Base-by-base conservation (phyloP, 2,329 filamentous ascomycete genomes). In the Triangularia verruculosa region DNA sequence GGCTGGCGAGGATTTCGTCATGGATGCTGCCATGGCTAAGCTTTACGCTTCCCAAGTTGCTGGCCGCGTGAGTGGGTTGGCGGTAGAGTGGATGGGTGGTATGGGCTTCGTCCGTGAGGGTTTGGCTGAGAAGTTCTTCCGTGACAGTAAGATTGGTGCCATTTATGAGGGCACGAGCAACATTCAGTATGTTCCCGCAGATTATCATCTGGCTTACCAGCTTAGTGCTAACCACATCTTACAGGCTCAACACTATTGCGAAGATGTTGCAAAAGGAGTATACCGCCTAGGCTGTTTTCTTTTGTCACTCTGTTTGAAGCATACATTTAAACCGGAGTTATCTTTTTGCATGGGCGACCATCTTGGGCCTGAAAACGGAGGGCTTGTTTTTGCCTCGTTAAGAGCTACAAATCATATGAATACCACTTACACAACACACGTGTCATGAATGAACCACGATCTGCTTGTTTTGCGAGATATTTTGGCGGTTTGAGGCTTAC, bases 31-130 rank as follows among this genome's bases (percentile, higher is more conserved):
- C 71, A 99, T 99, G 95, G 95, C 95, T 61, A 99, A 99, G 83
- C 84, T 99, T 61, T 97, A 91, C 76, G 88, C 95, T 2, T 95
- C 91, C 4, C 95, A 99, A 79, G 92, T 99, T 30, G 95, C 95
- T 0, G 91, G 91, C 20, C 88, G 87, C 61, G 94, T 99, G 20
- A 90, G 89, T 61, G 88, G 93, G 6, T 84, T 90, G 57, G 95
- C 94, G 0, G 87, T 99, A 27, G 95, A 99, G 80, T 99, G 95
- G 95, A 98, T 98, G 94, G 95, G 95, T 56, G 95, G 95, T 66
- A 98, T 99, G 95, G 95, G 95, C 54, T 99, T 99, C 72, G 95
- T 99, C 15, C 83, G 95, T 53, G 95, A 99, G 77, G 95, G 95
- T 0, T 87, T 97, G 64, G 95, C 95, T 0, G 95, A 99, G 86